Conservation (phyloP, 2,329 filamentous ascomycete species). For the Pyrenophora seminiperda region DNA sequence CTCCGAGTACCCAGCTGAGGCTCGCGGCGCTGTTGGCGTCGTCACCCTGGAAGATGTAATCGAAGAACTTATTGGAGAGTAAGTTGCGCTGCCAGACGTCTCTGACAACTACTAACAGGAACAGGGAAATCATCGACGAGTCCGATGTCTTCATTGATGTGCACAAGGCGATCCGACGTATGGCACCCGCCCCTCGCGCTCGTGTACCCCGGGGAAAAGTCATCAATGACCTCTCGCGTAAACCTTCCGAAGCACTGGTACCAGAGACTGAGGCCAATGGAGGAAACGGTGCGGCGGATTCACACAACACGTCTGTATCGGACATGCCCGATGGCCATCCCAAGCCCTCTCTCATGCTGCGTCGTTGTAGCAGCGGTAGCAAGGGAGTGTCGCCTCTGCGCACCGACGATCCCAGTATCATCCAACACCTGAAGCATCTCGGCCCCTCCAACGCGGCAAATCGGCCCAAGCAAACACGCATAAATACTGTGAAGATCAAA, state of each 20-base stretch:
- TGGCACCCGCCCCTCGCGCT: conserved; percentile 81
- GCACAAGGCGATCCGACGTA: conserved; percentile 92
- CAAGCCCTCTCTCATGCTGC: conserved; percentile 51
- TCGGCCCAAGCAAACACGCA: conserved; percentile 64
- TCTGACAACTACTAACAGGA: conserved; percentile 12
- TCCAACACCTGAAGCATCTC: conserved; percentile 66
- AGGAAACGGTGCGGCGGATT: conserved; percentile 20
- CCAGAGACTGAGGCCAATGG: conserved; percentile 25
- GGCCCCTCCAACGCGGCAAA: conserved; percentile 68
- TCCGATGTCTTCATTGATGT: conserved; percentile 98
- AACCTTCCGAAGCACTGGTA: conserved; percentile 31
- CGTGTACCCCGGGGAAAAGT: conserved; percentile 65
- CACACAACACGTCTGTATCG: conserved; percentile 40
- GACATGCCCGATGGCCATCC: conserved; percentile 35
- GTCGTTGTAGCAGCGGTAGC: conserved; percentile 53
- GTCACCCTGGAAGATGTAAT: conserved; percentile 98
- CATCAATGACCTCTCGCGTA: conserved; percentile 50
- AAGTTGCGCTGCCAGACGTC: conserved; percentile 51
- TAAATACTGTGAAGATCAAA: conserved; percentile 69
- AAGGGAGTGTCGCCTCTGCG: conserved; percentile 50
- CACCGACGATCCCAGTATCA: conserved; percentile 60
- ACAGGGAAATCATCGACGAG: conserved; percentile 95
- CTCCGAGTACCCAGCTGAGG: conserved; percentile 86
- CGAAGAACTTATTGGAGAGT: conserved; percentile 97
- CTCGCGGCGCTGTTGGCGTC: conserved; percentile 87